These are phyloP conservation scores for Teratosphaeria pseudoeucalypti DNA, from an alignment of 2,329 filamentous ascomycete species.

Conservation along the genomic window DNA sequence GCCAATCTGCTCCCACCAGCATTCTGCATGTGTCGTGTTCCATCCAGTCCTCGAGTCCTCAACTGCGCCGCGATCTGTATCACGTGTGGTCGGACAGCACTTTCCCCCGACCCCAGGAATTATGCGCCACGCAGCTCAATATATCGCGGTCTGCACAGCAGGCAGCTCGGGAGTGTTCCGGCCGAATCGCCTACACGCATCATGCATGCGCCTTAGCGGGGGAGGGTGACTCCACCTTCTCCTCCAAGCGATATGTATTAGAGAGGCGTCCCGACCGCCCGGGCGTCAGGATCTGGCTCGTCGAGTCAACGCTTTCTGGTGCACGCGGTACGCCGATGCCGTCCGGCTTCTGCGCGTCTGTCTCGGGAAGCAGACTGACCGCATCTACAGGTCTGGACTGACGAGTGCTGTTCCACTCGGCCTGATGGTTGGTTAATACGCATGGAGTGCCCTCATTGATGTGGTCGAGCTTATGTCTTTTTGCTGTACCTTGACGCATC, in stretches of 20 bases:
- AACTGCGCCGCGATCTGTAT: background rate
- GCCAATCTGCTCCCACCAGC: background rate
- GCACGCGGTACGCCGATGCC: background rate
- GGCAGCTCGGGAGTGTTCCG: background rate
- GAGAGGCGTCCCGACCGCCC: background rate
- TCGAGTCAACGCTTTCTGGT: background rate
- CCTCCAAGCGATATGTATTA: background rate
- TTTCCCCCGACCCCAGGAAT: background rate
- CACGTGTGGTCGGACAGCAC: background rate
- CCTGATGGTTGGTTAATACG: background rate
- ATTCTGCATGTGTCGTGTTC: background rate
- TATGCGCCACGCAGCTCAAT: background rate
- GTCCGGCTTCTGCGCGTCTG: background rate
- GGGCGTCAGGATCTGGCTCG: background rate
- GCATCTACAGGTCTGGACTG: background rate
- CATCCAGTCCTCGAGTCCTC: background rate
- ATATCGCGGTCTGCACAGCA: background rate
- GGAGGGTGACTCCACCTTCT: background rate
- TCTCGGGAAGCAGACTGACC: background rate
- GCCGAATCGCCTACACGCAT: background rate
- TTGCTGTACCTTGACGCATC: background rate
- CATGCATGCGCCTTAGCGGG: background rate
- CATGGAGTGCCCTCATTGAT: background rate
- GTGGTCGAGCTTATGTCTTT: background rate
- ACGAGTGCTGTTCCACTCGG: background rate